Evolutionary conservation across 139 green algal genomes (phyloP).

Genomic region (Ettlia oleoabundans): DNA sequence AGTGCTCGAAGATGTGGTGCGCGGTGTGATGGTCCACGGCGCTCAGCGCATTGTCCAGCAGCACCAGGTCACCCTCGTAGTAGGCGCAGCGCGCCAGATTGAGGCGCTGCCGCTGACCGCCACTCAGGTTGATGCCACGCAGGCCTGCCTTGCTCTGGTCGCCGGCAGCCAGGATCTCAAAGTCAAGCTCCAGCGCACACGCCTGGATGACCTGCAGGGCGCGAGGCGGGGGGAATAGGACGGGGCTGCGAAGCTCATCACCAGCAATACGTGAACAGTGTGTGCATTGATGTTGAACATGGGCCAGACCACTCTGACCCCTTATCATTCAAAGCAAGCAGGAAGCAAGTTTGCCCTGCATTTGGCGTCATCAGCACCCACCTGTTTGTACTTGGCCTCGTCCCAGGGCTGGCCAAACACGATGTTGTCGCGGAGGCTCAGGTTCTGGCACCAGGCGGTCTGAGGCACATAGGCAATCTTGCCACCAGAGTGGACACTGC

Average conservation of each 20-base stretch:
- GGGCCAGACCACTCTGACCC: too few species aligned
- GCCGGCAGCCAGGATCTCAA: slow-evolving; percentile 73
- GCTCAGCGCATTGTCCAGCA: slow-evolving; percentile 94
- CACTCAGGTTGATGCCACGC: slow-evolving; percentile 88
- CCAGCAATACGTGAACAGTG: too few species aligned
- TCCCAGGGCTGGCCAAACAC: slow-evolving; percentile 74
- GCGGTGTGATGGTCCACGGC: slow-evolving; percentile 90
- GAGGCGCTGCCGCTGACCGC: slow-evolving; percentile 91
- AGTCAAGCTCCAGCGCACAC: slow-evolving; percentile 64
- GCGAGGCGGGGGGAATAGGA: too few species aligned
- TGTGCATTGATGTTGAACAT: too few species aligned
- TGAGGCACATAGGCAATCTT: slow-evolving; percentile 83
- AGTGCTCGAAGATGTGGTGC: slow-evolving; percentile 65
- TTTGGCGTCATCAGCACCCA: too few species aligned
- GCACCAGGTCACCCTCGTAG: slow-evolving; percentile 76
- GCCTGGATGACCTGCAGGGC: too few species aligned
- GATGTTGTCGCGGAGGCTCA: slow-evolving; percentile 81
- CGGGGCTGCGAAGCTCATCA: too few species aligned
- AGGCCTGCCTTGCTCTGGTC: slow-evolving; percentile 89
- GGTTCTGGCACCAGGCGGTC: slow-evolving; percentile 88
- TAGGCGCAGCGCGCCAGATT: slow-evolving; percentile 87
- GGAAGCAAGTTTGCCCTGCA: too few species aligned
- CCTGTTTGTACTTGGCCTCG: slow-evolving; percentile 49
- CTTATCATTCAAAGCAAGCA: too few species aligned
- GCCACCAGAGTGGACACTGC: slow-evolving; percentile 52